These are phyloP conservation scores for Talaromyces sp. DNA, from an alignment of 2,329 filamentous ascomycete genomes.

Conservation along the genomic window DNA sequence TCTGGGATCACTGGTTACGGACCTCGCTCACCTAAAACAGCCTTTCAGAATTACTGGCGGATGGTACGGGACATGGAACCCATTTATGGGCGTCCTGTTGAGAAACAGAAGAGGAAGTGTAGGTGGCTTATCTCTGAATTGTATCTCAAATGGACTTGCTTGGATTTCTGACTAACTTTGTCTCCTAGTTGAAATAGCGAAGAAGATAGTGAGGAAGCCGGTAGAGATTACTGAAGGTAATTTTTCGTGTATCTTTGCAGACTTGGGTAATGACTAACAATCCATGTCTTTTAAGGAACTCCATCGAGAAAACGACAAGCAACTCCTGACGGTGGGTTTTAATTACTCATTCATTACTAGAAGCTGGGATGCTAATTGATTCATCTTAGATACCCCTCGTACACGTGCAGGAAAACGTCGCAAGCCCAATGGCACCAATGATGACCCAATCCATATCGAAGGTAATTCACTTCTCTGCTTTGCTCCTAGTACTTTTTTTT, in stretches of 20 bases:
- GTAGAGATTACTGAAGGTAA: neutral
- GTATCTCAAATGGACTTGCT: neutral
- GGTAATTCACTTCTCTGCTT: neutral
- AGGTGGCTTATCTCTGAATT: neutral
- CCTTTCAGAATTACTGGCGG: constrained; percentile 5
- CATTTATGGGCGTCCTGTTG: neutral
- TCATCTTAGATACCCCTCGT: neutral
- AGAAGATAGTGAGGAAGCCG: neutral
- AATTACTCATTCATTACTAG: neutral
- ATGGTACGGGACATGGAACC: neutral
- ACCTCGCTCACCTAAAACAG: neutral
- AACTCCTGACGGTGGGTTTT: neutral
- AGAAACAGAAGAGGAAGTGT: neutral
- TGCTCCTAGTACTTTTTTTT: neutral
- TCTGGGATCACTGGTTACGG: constrained; percentile 12
- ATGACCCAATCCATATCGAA: neutral
- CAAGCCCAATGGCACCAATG: neutral
- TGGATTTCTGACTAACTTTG: neutral
- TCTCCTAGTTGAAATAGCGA: neutral
- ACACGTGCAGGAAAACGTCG: neutral
- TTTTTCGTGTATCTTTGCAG: neutral
- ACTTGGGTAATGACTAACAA: neutral
- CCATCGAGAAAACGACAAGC: neutral
- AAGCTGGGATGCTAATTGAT: neutral
- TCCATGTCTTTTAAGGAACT: neutral